Percentiles rank a stretch among this genome's conserved stretches.
Evolutionary conservation across 2,329 filamentous ascomycete genomes (phyloP).

Genomic region (Endoconidiophora laricicola): DNA sequence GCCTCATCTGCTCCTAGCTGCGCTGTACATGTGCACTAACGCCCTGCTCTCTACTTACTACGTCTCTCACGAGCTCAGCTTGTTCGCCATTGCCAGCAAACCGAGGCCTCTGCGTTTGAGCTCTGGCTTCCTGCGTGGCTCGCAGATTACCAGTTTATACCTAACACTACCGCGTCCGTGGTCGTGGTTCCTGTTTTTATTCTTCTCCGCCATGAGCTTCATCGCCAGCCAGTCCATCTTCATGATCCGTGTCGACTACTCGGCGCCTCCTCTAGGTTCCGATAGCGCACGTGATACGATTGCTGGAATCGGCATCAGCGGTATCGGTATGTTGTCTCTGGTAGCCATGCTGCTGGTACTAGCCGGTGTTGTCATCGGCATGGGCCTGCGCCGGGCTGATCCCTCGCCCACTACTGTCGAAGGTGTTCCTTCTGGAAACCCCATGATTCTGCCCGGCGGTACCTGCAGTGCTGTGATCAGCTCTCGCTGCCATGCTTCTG

Average conservation of each 20-base stretch:
- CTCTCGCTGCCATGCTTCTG: conserved; percentile 28
- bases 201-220: conserved; percentile 29
- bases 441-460: conserved; percentile 30
- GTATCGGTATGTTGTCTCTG: conserved; percentile 26
- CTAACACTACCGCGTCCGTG: conserved; percentile 32
- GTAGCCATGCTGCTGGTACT: conserved; percentile 25
- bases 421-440: conserved; percentile 27
- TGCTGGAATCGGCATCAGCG: conserved; percentile 27
- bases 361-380: conserved; percentile 20
- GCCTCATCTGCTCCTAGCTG: conserved; percentile 31
- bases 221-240: conserved; percentile 30
- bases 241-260: conserved; percentile 19
- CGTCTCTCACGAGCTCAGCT: conserved; percentile 33
- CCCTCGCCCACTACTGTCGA: conserved; percentile 21
- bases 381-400: conserved; percentile 26
- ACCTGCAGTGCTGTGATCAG: conserved; percentile 36
- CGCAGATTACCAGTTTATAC: conserved; percentile 30
- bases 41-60: conserved; percentile 30
- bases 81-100: conserved; percentile 22
- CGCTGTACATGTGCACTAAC: conserved; percentile 32
- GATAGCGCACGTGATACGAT: conserved; percentile 11
- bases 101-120: conserved; percentile 28
- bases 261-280: conserved; percentile 14
- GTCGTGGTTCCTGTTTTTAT: conserved; percentile 27
- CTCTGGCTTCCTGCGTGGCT: conserved; percentile 25